phyloP scores from a whole-genome alignment of 768 basidiomycete species.

The Serendipita indica region DNA sequence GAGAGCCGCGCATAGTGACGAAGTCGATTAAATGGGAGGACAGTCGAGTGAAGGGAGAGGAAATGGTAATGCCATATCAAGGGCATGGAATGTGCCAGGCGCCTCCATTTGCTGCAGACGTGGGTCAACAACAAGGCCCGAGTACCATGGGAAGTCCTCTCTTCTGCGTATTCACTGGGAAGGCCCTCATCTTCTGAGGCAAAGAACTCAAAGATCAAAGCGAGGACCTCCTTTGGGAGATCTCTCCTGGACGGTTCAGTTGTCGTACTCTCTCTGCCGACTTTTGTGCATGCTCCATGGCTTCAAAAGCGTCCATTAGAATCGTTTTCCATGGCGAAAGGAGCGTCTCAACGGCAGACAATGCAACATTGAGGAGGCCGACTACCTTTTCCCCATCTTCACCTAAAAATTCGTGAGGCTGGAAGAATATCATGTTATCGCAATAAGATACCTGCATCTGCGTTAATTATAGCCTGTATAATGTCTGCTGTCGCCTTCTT shows the following conservation, averaged over 20 bases:
- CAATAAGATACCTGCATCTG: too few species aligned
- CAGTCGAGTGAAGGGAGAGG: too few species aligned
- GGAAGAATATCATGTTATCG: too few species aligned
- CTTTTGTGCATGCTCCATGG: not conserved
- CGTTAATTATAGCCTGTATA: too few species aligned
- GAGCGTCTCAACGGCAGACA: not conserved
- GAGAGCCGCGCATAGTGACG: too few species aligned
- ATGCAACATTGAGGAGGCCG: not conserved
- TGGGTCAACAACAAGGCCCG: too few species aligned
- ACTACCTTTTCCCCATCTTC: too few species aligned
- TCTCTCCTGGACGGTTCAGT: not conserved
- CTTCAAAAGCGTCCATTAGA: not conserved
- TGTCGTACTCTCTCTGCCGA: not conserved
- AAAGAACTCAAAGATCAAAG: not conserved
- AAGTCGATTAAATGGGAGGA: too few species aligned
- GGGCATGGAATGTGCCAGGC: not conserved
- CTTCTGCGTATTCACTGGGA: not conserved
- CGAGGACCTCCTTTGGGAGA: not conserved
- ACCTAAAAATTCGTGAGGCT: too few species aligned
- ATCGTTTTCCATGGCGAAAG: not conserved
- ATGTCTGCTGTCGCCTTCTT: too few species aligned
- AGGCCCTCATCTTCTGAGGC: not conserved
- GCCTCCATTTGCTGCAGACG: not conserved
- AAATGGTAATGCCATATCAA: not conserved
- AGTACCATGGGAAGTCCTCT: not conserved